phyloP scores from a whole-genome alignment of 1,284 basidiomycete genomes.

The Salmacisia buchloeana region DNA sequence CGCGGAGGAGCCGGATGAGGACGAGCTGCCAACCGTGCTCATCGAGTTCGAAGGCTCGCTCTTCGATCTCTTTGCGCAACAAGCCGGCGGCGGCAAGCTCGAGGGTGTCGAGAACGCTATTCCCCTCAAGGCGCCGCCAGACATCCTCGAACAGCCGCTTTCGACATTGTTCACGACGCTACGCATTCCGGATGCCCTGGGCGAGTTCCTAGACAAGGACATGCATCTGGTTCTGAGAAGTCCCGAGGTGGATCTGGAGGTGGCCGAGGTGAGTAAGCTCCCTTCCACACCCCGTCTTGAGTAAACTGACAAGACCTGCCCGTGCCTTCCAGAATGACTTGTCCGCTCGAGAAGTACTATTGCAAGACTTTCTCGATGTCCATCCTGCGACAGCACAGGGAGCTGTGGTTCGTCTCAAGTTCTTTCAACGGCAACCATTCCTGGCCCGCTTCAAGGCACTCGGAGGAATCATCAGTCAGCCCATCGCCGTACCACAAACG shows the following conservation, averaged over 20 bases:
- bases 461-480: neutral
- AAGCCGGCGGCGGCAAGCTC: neutral
- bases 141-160: slow-evolving; percentile 38
- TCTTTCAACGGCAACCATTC: slow-evolving; percentile 4
- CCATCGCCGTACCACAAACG: neutral
- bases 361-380: slow-evolving; percentile 5
- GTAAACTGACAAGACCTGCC: neutral
- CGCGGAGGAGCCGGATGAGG: neutral
- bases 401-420: neutral
- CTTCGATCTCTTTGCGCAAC: slow-evolving; percentile 8
- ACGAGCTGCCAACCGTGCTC: neutral
- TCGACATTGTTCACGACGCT: slow-evolving; percentile 38
- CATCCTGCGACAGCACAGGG: neutral
- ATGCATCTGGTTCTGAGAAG: slow-evolving; percentile 69
- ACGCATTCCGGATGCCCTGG: slow-evolving; percentile 36
- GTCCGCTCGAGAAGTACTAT: neutral
- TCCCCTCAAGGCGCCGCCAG: slow-evolving; percentile 4
- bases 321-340: neutral
- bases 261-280: slow-evolving; percentile 57
- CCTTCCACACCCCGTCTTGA: neutral
- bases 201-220: slow-evolving; percentile 47
- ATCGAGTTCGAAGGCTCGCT: slow-evolving; percentile 6
- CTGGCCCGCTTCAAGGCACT: neutral
- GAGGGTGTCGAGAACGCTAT: neutral
- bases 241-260: slow-evolving; percentile 55